Conservation (phyloP, 306 rosid species). For the Cicer pinnatifidum region DNA sequence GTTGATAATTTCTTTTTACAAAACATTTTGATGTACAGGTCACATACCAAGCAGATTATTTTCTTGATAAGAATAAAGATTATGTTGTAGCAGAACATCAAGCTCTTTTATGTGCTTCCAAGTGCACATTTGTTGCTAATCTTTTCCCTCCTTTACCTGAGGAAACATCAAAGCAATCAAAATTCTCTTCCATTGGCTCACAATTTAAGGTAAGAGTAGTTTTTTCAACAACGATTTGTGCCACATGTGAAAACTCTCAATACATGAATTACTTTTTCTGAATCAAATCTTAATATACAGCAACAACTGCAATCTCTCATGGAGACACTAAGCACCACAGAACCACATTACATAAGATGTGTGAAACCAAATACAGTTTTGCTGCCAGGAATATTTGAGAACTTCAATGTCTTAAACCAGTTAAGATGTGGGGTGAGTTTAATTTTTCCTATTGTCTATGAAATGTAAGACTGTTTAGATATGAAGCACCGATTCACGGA, state of each 20-base stretch:
- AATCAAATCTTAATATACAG: slow-evolving; percentile 51
- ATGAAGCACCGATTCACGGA: no score
- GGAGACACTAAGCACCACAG: slow-evolving; percentile 84
- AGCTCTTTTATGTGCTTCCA: slow-evolving; percentile 73
- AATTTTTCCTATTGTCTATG: slow-evolving; percentile 16
- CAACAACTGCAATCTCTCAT: slow-evolving; percentile 89
- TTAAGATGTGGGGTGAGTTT: slow-evolving; percentile 83
- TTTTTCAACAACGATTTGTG: slow-evolving; percentile 13
- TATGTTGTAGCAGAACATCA: slow-evolving; percentile 92
- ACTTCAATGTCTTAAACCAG: slow-evolving; percentile 78
- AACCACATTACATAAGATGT: slow-evolving; percentile 93
- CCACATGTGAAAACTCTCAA: slow-evolving; percentile 11
- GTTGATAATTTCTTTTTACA: slow-evolving; percentile 28
- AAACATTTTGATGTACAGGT: slow-evolving; percentile 56
- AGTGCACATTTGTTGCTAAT: slow-evolving; percentile 71
- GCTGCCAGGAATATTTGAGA: slow-evolving; percentile 91
- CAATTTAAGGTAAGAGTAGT: slow-evolving; percentile 70
- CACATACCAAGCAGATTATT: slow-evolving; percentile 78
- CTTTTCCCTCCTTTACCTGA: slow-evolving; percentile 83
- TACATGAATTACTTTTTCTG: slow-evolving; percentile 44
- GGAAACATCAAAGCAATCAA: slow-evolving; percentile 84
- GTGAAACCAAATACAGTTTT: slow-evolving; percentile 86
- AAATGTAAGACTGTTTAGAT: slow-evolving; percentile 14
- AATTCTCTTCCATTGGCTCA: slow-evolving; percentile 79
- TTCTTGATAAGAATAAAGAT: slow-evolving; percentile 88